Evolutionary conservation across 306 rosid genomes (phyloP), one percentile per base, ranked within the genome.

Genomic region (Cyclanthera cordifolia): DNA sequence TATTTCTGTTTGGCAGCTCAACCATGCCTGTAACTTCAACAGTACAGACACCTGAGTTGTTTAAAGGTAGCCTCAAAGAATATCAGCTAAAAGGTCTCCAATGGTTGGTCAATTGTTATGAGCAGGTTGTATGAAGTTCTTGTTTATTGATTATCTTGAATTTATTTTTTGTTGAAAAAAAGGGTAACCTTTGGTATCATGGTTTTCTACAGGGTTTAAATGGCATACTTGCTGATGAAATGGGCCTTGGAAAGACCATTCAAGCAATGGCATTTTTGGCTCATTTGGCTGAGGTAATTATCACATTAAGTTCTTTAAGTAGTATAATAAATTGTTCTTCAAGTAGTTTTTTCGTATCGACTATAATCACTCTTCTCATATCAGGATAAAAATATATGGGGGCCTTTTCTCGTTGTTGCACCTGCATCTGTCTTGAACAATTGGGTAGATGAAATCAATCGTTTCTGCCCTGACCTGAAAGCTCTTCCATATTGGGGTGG

Each of bases 351-450:
- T 70, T 70, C 67, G 23, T 15, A 37, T 71, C 84, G 73, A 84
- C 84, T 43, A 56, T 13, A 17, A 25, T 41, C 59, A 49, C 66
- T 72, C 69, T 70, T 59, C 75, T 20, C 28, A 45, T 82, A 24
- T 75, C 85, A 94, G 99, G 99, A 94, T 68, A 94, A 94, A 82
- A 90, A 94, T 64, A 94, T 94, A 83, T 94, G 97, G 99, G 99
- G 99, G 43, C 99, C 99, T 67, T 94, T 94, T 85, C 81, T 94
- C 71, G 73, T 94, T 77, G 97, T 94, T 77, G 99, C 99, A 67
- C 99, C 99, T 53, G 96, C 99, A 8, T 90, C 99, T 78, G 97
- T 94, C 55, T 81, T 94, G 75, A 94, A 88, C 79, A 94, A 94
- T 74, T 94, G 99, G 99, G 90, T 85, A n/a, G 99, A 94, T 76